Evolutionary conservation across 345 rosid species (phyloP).

Genomic region (Aurinia saxatilis): DNA sequence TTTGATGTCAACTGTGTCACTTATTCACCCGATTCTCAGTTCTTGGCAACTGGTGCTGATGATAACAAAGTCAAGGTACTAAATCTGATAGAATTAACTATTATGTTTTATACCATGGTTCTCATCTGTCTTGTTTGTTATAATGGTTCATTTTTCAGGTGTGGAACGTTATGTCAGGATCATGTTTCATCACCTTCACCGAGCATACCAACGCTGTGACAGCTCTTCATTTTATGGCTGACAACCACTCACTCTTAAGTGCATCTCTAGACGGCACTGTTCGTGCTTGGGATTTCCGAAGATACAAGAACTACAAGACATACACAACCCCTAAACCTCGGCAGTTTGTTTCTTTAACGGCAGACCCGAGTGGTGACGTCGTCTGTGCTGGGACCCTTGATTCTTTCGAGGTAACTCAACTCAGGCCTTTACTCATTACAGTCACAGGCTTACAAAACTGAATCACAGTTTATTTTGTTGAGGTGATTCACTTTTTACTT

Average conservation of each 20-base stretch:
- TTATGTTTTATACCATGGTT: neutral
- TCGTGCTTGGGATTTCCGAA: constrained; percentile 97
- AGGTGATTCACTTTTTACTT: constrained; percentile 6
- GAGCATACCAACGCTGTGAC: constrained; percentile 95
- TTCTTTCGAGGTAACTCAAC: constrained; percentile 72
- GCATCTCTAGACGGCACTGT: constrained; percentile 97
- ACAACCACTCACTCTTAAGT: constrained; percentile 78
- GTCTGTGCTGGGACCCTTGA: constrained; percentile 96
- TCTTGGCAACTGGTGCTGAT: constrained; percentile 94
- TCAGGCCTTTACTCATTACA: neutral
- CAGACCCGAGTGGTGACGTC: constrained; percentile 91
- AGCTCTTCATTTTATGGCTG: constrained; percentile 93
- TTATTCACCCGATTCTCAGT: constrained; percentile 88
- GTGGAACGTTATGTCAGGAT: constrained; percentile 91
- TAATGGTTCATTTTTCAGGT: constrained; percentile 39
- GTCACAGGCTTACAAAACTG: neutral
- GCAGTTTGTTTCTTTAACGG: constrained; percentile 93
- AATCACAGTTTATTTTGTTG: neutral
- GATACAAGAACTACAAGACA: constrained; percentile 90
- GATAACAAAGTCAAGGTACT: constrained; percentile 97
- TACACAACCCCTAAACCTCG: constrained; percentile 87
- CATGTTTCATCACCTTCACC: constrained; percentile 89
- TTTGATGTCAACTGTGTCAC: constrained; percentile 86
- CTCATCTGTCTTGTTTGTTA: neutral
- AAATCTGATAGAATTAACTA: neutral